A percentile compares a stretch with the other conserved stretches of the same genome.
These are phyloP conservation scores for Huntiella savannae DNA, from an alignment of 2,329 filamentous ascomycete species.

Conservation along the genomic window DNA sequence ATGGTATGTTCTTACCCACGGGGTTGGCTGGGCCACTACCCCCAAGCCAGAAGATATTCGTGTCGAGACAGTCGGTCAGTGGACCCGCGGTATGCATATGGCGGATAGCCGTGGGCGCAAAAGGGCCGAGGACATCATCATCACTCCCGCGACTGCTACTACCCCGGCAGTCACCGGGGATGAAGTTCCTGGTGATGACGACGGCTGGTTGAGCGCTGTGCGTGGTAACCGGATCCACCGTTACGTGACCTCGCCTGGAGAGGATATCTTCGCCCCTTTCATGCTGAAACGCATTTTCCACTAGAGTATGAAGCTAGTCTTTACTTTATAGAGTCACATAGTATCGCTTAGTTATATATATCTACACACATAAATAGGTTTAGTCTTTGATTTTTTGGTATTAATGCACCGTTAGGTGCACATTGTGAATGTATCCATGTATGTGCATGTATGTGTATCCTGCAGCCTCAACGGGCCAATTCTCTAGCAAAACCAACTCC, in stretches of 20 bases:
- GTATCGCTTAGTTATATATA: not conserved
- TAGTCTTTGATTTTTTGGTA: constrained; percentile 4
- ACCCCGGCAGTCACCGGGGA: constrained; percentile 23
- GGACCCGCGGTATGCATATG: constrained; percentile 83
- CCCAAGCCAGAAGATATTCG: constrained; percentile 59
- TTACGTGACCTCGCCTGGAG: constrained; percentile 50
- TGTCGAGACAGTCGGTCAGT: constrained; percentile 78
- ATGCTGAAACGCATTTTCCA: constrained; percentile 49
- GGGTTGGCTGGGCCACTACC: constrained; percentile 37
- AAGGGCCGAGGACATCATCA: constrained; percentile 24
- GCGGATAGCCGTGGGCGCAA: constrained; percentile 52
- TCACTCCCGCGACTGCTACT: constrained; percentile 23
- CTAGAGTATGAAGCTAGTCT: constrained; percentile 14
- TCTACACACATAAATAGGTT: not conserved
- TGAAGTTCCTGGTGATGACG: constrained; percentile 49
- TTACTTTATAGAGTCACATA: not conserved
- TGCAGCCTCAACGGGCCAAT: too few species aligned
- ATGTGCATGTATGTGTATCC: too few species aligned
- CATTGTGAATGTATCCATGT: constrained; percentile 1
- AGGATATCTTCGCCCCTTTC: constrained; percentile 43
- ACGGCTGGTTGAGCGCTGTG: constrained; percentile 52
- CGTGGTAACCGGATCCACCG: constrained; percentile 67
- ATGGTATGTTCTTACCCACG: constrained; percentile 54
- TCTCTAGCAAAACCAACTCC: too few species aligned
- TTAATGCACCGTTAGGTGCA: not conserved